Conservation (phyloP, 306 rosid species). For the Coriaria nepalensis region DNA sequence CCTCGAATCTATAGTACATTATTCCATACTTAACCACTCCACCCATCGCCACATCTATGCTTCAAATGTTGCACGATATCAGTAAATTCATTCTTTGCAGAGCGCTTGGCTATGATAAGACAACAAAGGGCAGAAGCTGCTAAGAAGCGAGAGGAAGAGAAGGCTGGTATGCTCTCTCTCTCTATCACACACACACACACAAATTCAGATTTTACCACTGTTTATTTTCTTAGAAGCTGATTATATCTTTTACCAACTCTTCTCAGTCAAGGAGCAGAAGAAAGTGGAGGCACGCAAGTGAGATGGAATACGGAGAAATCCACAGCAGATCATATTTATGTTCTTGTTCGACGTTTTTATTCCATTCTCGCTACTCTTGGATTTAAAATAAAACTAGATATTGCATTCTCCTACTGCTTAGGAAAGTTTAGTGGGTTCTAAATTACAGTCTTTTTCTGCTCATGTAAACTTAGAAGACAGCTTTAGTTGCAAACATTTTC, state of each 20-base stretch:
- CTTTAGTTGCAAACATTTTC: no score
- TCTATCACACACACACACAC: not conserved
- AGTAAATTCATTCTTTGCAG: conserved; percentile 17
- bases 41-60: no score
- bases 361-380: no score
- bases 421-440: no score
- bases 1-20: conserved; percentile 7
- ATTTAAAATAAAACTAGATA: no score
- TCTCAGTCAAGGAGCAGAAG: conserved; percentile 74
- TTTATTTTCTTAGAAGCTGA: conserved; percentile 12
- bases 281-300: conserved; percentile 63
- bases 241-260: not conserved
- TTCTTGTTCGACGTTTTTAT: no score
- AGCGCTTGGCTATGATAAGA: conserved; percentile 69
- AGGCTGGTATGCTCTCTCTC: conserved; percentile 39
- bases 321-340: no score
- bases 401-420: no score
- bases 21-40: not conserved
- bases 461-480: no score
- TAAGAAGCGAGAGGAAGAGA: conserved; percentile 73
- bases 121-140: conserved; percentile 92
- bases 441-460: no score
- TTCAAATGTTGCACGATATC: no score
- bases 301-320: not conserved
- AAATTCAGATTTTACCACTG: not conserved